Conservation (phyloP, 2,329 filamentous ascomycete genomes). For the Metarhizium anisopliae region DNA sequence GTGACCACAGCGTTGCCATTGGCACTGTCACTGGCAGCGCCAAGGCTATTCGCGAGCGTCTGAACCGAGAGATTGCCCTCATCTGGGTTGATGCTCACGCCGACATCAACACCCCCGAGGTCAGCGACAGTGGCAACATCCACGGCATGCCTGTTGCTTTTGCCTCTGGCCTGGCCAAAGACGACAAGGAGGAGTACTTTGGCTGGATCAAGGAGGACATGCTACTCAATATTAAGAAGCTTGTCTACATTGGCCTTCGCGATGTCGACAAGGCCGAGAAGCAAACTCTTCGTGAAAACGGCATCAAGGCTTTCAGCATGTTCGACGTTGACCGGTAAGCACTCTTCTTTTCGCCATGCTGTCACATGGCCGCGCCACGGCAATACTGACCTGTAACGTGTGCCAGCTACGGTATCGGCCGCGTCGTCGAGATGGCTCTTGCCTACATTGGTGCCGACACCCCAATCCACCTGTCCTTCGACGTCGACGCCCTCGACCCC, state of each 20-base stretch:
- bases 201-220: slow-evolving; percentile 78
- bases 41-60: slow-evolving; percentile 74
- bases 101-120: slow-evolving; percentile 95
- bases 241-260: slow-evolving; percentile 93
- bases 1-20: slow-evolving; percentile 94
- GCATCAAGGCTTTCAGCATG: slow-evolving; percentile 96
- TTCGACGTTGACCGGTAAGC: slow-evolving; percentile 84
- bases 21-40: slow-evolving; percentile 84
- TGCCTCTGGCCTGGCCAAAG: slow-evolving; percentile 72
- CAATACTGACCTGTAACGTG: slow-evolving; percentile 5
- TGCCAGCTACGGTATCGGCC: slow-evolving; percentile 76
- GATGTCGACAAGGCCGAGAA: slow-evolving; percentile 95
- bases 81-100: slow-evolving; percentile 99
- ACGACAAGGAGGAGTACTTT: slow-evolving; percentile 71
- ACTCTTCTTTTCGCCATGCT: background rate
- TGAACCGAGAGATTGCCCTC: slow-evolving; percentile 77
- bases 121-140: slow-evolving; percentile 81
- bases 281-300: slow-evolving; percentile 76
- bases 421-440: slow-evolving; percentile 96
- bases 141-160: slow-evolving; percentile 98
- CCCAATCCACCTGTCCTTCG: slow-evolving; percentile 93
- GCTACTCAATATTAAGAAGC: slow-evolving; percentile 62
- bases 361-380: background rate
- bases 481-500: slow-evolving; percentile 92
- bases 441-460: slow-evolving; percentile 91